Conservation (phyloP, 495 filamentous ascomycete species). For the Penicillium silybi region DNA sequence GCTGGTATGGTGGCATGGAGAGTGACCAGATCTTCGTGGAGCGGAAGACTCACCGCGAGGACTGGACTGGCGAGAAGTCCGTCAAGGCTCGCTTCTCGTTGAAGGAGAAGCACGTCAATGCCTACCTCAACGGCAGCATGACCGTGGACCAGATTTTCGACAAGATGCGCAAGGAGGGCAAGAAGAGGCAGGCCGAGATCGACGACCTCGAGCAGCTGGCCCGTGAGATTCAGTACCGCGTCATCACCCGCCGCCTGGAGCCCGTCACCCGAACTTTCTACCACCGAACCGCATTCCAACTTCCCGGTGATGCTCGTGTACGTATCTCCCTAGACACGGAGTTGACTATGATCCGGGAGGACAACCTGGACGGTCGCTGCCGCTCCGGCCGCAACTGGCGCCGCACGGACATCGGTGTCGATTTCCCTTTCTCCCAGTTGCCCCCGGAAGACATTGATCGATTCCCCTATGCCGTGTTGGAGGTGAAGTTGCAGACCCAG, state of each 20-base stretch:
- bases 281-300: slow-evolving; percentile 94
- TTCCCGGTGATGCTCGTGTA: slow-evolving; percentile 92
- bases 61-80: slow-evolving; percentile 98
- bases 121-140: slow-evolving; percentile 75
- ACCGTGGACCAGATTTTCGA: slow-evolving; percentile 83
- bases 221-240: slow-evolving; percentile 87
- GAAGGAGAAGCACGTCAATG: slow-evolving; percentile 97
- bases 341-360: slow-evolving; percentile 88
- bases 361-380: slow-evolving; percentile 78
- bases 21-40: slow-evolving; percentile 94
- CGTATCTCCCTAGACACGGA: slow-evolving; percentile 97
- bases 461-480: slow-evolving; percentile 94
- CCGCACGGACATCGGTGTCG: slow-evolving; percentile 95
- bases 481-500: slow-evolving; percentile 97
- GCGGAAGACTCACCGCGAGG: slow-evolving; percentile 95
- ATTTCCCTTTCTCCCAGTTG: slow-evolving; percentile 89
- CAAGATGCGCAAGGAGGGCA: slow-evolving; percentile 89
- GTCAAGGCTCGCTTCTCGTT: slow-evolving; percentile 93
- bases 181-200: slow-evolving; percentile 86
- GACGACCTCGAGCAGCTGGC: slow-evolving; percentile 86
- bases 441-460: slow-evolving; percentile 78
- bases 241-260: slow-evolving; percentile 74
- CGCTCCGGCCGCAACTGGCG: slow-evolving; percentile 89
- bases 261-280: slow-evolving; percentile 94
- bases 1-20: slow-evolving; percentile 98